Base-by-base conservation (phyloP, 192 early-diverging fungal genomes). In the Podila horticola region DNA sequence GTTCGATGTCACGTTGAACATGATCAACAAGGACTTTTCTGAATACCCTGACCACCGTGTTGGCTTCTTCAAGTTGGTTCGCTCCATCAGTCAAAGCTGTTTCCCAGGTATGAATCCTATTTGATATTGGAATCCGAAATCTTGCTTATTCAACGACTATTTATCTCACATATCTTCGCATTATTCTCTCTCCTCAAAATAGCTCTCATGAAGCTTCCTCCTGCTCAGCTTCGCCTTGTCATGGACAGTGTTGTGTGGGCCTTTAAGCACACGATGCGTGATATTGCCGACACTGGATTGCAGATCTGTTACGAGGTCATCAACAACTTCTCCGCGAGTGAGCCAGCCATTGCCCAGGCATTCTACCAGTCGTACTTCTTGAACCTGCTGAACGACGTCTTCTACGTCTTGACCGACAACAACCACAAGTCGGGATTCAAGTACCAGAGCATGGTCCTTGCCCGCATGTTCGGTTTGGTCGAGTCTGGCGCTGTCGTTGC, bases 1-100 rank as follows among this genome's bases (percentile, higher is more conserved):
- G 58, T 99, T 99, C 74, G 97, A 97, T 82, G 93, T 93, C 75
- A 99, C 98, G 0, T 84, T 99, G 81, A 94, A 94, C 86, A 99
- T 99, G 98, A 99, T 99, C 84, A 99, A 95, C 90, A 97, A 98
- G 84, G 95, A 99, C 87, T 97, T 98, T 88, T 89, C 95, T 28
- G 97, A 97, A 75, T 97, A 92, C 84, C 98, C 98, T 20, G 97
- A 99, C 84, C 97, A 98, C 85, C 94, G 98, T 66, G 89, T 93
- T 72, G 95, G 93, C 12, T 97, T 99, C 83, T 99, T 95, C 83
- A 94, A 93, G 75, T 86, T 99, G 69, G 83, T 99, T 65, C 91
- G 94, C 60, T 94, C 95, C 12, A 97, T 99, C 84, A 96, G 95
- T 71, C 82, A 89, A 63, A 86, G 92, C 69, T 99, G 98, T 83